Evolutionary conservation across 176 grass and related monocot species (phyloP), one percentile per base, ranked within the genome.

Genomic region (Bonia amplexicaulis): DNA sequence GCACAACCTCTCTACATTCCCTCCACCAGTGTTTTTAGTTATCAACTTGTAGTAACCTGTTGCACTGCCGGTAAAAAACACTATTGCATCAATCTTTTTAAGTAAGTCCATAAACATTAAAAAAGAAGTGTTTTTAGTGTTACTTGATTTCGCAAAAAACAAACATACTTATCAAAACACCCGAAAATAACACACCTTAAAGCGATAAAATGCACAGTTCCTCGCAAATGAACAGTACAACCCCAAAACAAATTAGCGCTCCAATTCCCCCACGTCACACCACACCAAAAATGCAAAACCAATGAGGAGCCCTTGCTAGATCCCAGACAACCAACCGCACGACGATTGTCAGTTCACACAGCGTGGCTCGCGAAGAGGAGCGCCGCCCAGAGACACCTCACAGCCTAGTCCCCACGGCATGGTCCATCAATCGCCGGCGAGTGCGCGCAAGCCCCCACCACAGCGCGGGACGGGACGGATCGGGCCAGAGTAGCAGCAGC

Each of bases 401-500:
- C 1, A 58, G 73, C 15, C 58, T 9, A 10, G 9, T 12, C 7
- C 16, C 35, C 46, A 37, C 26, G 57, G 57, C 57, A 3, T 23
- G 9, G 57, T n/a, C 57, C 87, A 80, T 85, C 15, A 82, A 73
- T 66, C 81, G 15, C 44, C 68, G n/a, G 6, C 9, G 54, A 57
- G 20, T 7, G 54, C 22, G 55, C 55, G 55, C 0, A n/a, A n/a
- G 55, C 55, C 3, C 54, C 37, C 37, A 39, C 37, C 54, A 3
- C 55, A 59, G 55, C 1, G 10, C 12, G 59, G 31, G 31, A 31
- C 31, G 31, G 2, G 31, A 31, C 31, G 59, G 59, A 60, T 60
- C 9, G 22, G 57, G 22, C 3, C n/a, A 62, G 23, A 5, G 62
- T 4, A 41, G 46, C 45, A 0, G 16, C 11, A 16, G 31, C 31